Percentiles rank a stretch among this genome's conserved stretches.
Evolutionary conservation across 1,284 basidiomycete genomes (phyloP).

Genomic region (Puccinia hordei): DNA sequence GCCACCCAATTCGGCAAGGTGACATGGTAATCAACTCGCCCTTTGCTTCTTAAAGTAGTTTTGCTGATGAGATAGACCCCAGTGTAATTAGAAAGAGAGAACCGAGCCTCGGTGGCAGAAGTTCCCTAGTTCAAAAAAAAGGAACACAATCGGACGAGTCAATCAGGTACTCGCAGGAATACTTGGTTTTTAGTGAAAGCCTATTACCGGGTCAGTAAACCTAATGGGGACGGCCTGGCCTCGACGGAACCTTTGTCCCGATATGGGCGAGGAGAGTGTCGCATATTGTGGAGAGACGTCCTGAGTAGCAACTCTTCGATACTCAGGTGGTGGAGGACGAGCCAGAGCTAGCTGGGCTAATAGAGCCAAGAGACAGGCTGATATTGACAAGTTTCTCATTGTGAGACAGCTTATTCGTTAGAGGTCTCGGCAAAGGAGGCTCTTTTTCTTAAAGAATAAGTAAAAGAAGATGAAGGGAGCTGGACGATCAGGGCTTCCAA

Average conservation of each 20-base stretch:
- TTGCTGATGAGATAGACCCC: slow-evolving; percentile 15
- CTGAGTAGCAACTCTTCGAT: not conserved
- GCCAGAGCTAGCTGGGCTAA: slow-evolving; percentile 3
- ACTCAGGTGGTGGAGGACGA: not conserved
- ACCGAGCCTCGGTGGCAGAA: slow-evolving; percentile 24
- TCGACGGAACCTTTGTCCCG: slow-evolving; percentile 12
- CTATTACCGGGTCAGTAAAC: slow-evolving; percentile 20
- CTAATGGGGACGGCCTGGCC: not conserved
- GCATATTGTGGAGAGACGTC: slow-evolving; percentile 4
- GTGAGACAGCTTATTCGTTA: not conserved
- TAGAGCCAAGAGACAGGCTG: not conserved
- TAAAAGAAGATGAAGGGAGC: not conserved
- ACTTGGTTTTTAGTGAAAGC: not conserved
- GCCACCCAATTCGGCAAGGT: slow-evolving; percentile 22
- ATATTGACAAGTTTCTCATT: not conserved
- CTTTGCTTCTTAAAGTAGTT: not conserved
- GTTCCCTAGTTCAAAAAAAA: not conserved
- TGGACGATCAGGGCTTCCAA: not conserved
- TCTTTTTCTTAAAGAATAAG: not conserved
- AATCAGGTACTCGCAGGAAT: not conserved
- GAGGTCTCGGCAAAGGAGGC: not conserved
- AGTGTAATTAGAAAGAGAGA: slow-evolving; percentile 17
- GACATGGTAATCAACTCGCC: not conserved
- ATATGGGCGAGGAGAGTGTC: slow-evolving; percentile 16
- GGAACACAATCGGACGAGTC: not conserved